These are phyloP conservation scores for Pyrenochaeta sp. DNA, from an alignment of 2,329 filamentous ascomycete genomes.

Conservation along the genomic window DNA sequence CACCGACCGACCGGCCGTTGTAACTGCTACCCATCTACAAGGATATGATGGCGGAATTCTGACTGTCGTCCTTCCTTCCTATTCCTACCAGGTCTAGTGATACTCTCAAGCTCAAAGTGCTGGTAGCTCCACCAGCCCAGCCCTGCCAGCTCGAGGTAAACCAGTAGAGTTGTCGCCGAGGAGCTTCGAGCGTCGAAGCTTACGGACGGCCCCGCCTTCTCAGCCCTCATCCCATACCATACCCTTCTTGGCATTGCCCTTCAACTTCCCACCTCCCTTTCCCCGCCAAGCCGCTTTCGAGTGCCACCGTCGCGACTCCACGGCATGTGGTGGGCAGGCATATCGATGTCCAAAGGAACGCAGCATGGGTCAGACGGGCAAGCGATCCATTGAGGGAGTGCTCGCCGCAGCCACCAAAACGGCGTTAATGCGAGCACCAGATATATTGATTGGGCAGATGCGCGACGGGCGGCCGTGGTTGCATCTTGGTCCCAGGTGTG, in stretches of 20 bases:
- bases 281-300: too few species aligned
- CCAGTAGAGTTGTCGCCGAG: too few species aligned
- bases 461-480: too few species aligned
- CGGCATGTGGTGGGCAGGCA: not conserved
- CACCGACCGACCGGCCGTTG: too few species aligned
- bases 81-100: slow-evolving; percentile 1
- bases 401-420: not conserved
- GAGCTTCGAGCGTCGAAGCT: too few species aligned
- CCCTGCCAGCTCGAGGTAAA: not conserved
- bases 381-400: not conserved
- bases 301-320: not conserved
- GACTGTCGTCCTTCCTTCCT: not conserved
- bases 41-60: not conserved
- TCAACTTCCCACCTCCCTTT: too few species aligned
- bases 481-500: too few species aligned
- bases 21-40: too few species aligned
- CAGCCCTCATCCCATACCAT: not conserved
- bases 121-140: not conserved
- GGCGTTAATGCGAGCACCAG: not conserved
- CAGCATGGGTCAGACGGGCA: not conserved
- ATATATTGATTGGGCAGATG: not conserved
- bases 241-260: too few species aligned
- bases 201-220: slow-evolving; percentile 1
- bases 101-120: too few species aligned
- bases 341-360: too few species aligned